A percentile compares a stretch with the other conserved stretches of the same genome.
Evolutionary conservation across 2,329 filamentous ascomycete genomes (phyloP).

Genomic region (Trichoderma sp.): DNA sequence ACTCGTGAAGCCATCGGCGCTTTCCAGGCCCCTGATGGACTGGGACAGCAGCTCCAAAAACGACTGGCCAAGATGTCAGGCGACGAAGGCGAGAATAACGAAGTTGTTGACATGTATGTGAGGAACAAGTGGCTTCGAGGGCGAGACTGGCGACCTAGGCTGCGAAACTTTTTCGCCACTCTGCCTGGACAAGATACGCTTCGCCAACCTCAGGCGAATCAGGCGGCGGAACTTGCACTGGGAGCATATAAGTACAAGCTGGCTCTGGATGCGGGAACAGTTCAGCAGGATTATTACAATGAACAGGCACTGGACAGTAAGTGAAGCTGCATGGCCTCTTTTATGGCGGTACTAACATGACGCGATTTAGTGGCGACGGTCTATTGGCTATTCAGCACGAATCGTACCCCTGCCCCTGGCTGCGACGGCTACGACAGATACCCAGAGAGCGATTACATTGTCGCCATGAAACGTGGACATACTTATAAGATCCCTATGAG

Average conservation of each 20-base stretch:
- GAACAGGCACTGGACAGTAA: constrained; percentile 7
- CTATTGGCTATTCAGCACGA: constrained; percentile 1
- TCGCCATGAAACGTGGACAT: constrained; percentile 12
- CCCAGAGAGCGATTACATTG: constrained; percentile 13
- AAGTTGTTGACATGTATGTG: constrained; percentile 13
- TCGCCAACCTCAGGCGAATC: background rate
- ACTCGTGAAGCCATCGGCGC: background rate
- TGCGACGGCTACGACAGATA: constrained; percentile 1
- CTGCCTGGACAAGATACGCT: background rate
- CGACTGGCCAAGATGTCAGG: background rate
- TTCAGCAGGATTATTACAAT: constrained; percentile 7
- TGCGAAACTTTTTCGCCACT: constrained; percentile 11
- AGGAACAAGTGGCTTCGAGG: constrained; percentile 14
- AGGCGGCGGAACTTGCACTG: background rate
- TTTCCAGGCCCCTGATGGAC: background rate
- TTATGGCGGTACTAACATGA: background rate
- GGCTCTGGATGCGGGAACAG: background rate
- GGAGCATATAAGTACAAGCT: background rate
- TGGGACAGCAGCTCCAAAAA: background rate
- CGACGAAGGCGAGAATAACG: background rate
- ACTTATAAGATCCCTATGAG: background rate
- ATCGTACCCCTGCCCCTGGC: background rate
- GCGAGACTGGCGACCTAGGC: background rate
- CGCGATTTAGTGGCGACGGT: background rate
- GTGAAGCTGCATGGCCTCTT: background rate